Percentiles rank a stretch among this genome's conserved stretches.
phyloP scores from a whole-genome alignment of 371 early-diverging fungal species.

The Mortierella sp. region DNA sequence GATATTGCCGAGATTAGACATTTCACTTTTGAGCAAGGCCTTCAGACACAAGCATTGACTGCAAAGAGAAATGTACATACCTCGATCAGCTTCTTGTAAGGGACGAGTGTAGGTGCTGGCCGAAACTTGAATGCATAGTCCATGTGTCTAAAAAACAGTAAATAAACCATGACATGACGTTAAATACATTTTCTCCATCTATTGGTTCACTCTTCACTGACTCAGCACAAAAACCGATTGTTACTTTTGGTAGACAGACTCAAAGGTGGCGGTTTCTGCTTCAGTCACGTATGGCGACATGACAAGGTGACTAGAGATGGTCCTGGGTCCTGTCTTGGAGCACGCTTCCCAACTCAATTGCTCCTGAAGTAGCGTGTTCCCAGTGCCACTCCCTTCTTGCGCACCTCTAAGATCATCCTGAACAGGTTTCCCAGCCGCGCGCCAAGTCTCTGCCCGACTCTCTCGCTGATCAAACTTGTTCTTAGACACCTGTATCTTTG shows the following conservation, averaged over 20 bases:
- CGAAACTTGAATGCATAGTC: slow-evolving; percentile 57
- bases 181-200: background rate
- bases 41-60: background rate
- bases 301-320: slow-evolving; percentile 14
- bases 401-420: slow-evolving; percentile 3
- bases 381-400: background rate
- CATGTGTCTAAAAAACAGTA: slow-evolving; percentile 43
- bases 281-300: slow-evolving; percentile 63
- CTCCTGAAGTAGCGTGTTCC: background rate
- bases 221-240: background rate
- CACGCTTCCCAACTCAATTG: slow-evolving; percentile 35
- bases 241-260: slow-evolving; percentile 57
- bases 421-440: slow-evolving; percentile 27
- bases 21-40: background rate
- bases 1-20: background rate
- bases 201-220: too few relatives aligned
- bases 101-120: slow-evolving; percentile 32
- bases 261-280: slow-evolving; percentile 46
- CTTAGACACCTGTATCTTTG: background rate
- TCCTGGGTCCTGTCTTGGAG: slow-evolving; percentile 17
- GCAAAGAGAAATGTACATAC: background rate
- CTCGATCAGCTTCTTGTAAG: slow-evolving; percentile 19
- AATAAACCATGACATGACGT: background rate
- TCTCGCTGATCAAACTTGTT: background rate
- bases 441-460: slow-evolving; percentile 21